phyloP scores from a whole-genome alignment of 2,329 filamentous ascomycete species.

The Fusarium sp. region DNA sequence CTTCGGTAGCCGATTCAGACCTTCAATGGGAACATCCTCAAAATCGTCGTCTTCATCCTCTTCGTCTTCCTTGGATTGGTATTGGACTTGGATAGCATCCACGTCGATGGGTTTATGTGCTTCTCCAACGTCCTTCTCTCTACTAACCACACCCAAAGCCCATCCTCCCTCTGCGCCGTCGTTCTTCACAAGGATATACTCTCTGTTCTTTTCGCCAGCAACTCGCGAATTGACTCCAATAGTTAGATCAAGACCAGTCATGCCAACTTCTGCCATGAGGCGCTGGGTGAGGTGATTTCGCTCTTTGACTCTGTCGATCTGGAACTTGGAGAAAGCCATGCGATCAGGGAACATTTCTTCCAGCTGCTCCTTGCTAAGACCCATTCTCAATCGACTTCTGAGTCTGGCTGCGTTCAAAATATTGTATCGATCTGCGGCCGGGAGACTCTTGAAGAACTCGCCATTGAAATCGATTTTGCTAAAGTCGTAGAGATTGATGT shows the following conservation, averaged over 20 bases:
- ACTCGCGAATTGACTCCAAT: conserved; percentile 75
- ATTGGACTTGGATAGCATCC: conserved; percentile 73
- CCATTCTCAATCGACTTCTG: conserved; percentile 91
- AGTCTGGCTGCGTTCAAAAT: conserved; percentile 94
- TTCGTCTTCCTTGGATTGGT: conserved; percentile 69
- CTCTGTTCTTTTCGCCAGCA: conserved; percentile 86
- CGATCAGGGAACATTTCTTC: conserved; percentile 97
- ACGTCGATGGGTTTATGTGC: conserved; percentile 93
- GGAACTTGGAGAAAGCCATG: conserved; percentile 96
- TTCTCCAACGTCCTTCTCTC: conserved; percentile 82
- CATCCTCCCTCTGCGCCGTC: conserved; percentile 95
- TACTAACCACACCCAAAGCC: conserved; percentile 93
- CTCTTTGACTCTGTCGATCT: conserved; percentile 93
- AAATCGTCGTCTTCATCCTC: conserved; percentile 84
- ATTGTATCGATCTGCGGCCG: conserved; percentile 92
- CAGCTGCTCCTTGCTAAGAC: conserved; percentile 94
- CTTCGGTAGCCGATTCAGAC: conserved; percentile 85
- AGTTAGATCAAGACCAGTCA: conserved; percentile 81
- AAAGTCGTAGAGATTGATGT: conserved; percentile 93
- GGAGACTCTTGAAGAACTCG: conserved; percentile 92
- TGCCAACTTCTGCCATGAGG: conserved; percentile 93
- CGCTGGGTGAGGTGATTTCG: conserved; percentile 94
- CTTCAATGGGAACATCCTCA: conserved; percentile 92
- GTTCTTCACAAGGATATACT: conserved; percentile 97
- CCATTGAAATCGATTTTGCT: conserved; percentile 98